Evolutionary conservation across 2,329 filamentous ascomycete species (phyloP).

Genomic region (Aureobasidium sp.): DNA sequence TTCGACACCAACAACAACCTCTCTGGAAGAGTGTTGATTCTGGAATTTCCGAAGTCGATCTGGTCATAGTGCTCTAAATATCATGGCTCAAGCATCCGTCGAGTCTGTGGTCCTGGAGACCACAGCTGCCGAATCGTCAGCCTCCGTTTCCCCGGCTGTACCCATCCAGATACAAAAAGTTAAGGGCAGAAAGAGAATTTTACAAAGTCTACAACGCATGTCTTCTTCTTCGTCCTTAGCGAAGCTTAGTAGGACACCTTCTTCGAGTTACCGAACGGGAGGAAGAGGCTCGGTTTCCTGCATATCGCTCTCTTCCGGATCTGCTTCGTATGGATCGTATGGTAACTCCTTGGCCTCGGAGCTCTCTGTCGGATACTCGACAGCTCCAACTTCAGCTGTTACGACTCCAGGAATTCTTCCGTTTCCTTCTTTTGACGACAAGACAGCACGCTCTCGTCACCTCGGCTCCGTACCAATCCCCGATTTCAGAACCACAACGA

Average conservation of each 20-base stretch:
- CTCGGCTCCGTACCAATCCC: constrained; percentile 52
- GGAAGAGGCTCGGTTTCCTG: constrained; percentile 58
- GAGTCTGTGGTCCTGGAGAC: constrained; percentile 9
- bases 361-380: constrained; percentile 48
- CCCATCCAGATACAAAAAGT: constrained; percentile 41
- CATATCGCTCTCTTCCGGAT: constrained; percentile 49
- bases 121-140: not conserved
- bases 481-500: constrained; percentile 46
- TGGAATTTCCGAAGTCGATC: not conserved
- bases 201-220: constrained; percentile 70
- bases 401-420: constrained; percentile 35
- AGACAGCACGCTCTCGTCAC: constrained; percentile 45
- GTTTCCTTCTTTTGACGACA: constrained; percentile 42
- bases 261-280: constrained; percentile 56
- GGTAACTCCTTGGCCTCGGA: constrained; percentile 35
- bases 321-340: constrained; percentile 42
- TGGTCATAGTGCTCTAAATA: not conserved
- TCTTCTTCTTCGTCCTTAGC: constrained; percentile 69
- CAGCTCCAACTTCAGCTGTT: constrained; percentile 45
- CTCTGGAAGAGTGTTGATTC: not conserved
- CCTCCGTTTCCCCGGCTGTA: not conserved
- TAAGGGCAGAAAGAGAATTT: constrained; percentile 60
- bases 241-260: constrained; percentile 54
- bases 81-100: constrained; percentile 5
- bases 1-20: not conserved